Base-by-base conservation (phyloP, 352 stramenopile species). In the Vaucheria bursata region DNA sequence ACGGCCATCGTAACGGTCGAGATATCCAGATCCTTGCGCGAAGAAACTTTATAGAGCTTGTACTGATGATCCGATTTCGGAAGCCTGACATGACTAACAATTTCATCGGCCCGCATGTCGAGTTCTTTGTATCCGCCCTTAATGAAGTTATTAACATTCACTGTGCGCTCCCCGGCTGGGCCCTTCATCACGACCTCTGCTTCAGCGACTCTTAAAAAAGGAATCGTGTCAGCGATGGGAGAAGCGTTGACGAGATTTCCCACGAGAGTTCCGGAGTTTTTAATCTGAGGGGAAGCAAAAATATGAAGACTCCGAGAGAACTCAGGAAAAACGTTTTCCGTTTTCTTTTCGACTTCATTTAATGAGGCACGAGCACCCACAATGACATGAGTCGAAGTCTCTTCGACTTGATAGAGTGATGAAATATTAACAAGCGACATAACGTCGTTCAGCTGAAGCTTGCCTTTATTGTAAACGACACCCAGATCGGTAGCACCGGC, bases 91-190 rank as follows among this genome's bases (percentile, higher is more conserved):
- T 59, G 45, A 18, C 12, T 59, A 25, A 59, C 45, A 25, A 59
- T 59, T 25, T 59, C 45, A 18, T 25, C 45, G 12, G 45, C 45
- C 12, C 45, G 45, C 45, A 59, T 18, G 25, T 59, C 45, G 12
- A 59, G 18, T 59, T 59, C 25, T 59, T 59, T 59, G 25, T 59
- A 59, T 18, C 45, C 45, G 12, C 12, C 12, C 25, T 59, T 18
- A 59, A 59, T 18, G 45, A 59, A 59, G 45, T 18, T 25, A 59
- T 59, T 59, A 18, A 59, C 45, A 59, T 59, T 59, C 45, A 59
- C 45, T 18, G 25, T 59, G 45, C 45, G 45, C 45, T 59, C 12
- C 18, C 45, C 45, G 18, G 18, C 12, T 25, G 45, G 45, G 12
- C 45, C 45, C 45, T 18, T 25, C 45, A 59, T 18, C 45, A 59